Evolutionary conservation across 1,284 basidiomycete species (phyloP), one percentile per base, ranked within the genome.

Genomic region (Laetiporus sulphureus): DNA sequence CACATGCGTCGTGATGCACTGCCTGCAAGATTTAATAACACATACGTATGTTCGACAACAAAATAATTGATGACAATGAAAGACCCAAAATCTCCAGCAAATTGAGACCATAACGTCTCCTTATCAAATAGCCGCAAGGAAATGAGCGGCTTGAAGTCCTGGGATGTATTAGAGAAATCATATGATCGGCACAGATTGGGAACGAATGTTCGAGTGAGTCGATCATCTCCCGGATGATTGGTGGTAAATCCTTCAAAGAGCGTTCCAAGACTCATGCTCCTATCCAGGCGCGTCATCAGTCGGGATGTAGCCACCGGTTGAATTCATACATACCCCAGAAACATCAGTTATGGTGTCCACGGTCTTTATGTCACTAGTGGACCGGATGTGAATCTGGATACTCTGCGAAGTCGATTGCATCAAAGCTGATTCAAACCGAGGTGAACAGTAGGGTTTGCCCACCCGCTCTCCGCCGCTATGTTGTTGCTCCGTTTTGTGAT

Each of bases 381-480:
- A 31, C 29, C 32, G 38, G 29, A 39, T 32, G 16, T 39, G 8
- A 29, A 39, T 22, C 22, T 39, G 15, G 29, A 39, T 32, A 12
- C 6, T n/a, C 38, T 39, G 36, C n/a, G n/a, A n/a, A n/a, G n/a
- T n/a, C n/a, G n/a, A 16, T 33, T 16, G 18, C 15, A 29, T 36
- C 19, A 19, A 23, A 11, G 7, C 5, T 20, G 18, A 16, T 6
- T 8, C 21, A 36, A 8, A 21, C 34, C 10, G n/a, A n/a, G n/a
- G n/a, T n/a, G n/a, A n/a, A n/a, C n/a, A n/a, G n/a, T n/a, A n/a
- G n/a, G n/a, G n/a, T n/a, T n/a, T n/a, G n/a, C n/a, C n/a, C n/a
- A n/a, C n/a, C n/a, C n/a, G n/a, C n/a, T n/a, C n/a, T n/a, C n/a
- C n/a, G n/a, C n/a, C n/a, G n/a, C 11, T 12, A 8, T 10, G 27